These are phyloP conservation scores for Auricularia auricula-judae DNA, from an alignment of 768 basidiomycete genomes.

Conservation along the genomic window DNA sequence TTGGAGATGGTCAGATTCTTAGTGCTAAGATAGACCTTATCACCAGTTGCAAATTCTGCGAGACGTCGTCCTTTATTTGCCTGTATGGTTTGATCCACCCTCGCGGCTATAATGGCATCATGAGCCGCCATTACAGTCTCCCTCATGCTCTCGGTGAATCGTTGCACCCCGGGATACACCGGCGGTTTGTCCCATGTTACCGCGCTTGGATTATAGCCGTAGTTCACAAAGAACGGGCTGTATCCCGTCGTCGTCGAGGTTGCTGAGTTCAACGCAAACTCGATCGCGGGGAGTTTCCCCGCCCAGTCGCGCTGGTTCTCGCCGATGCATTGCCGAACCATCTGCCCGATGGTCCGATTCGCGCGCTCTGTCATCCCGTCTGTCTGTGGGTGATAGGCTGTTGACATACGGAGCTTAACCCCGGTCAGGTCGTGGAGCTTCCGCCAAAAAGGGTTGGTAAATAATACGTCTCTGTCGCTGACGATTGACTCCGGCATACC, in stretches of 20 bases:
- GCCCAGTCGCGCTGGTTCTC: constrained; percentile 10
- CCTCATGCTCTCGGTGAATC: no score
- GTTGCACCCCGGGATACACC: no score
- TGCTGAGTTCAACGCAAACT: constrained; percentile 28
- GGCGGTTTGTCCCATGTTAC: neutral
- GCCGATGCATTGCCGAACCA: neutral
- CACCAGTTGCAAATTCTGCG: constrained; percentile 14
- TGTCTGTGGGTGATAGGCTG: constrained; percentile 20
- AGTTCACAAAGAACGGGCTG: constrained; percentile 26
- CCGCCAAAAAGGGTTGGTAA: constrained; percentile 23
- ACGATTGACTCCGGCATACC: constrained; percentile 21
- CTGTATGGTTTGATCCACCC: constrained; percentile 2
- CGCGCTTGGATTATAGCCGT: constrained; percentile 12
- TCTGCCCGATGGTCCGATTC: neutral
- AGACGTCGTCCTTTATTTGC: neutral
- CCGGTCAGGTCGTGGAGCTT: constrained; percentile 13
- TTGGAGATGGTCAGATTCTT: constrained; percentile 25
- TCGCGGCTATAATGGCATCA: neutral
- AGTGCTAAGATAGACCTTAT: constrained; percentile 26
- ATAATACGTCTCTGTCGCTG: constrained; percentile 23
- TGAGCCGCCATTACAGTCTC: no score
- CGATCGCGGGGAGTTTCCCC: constrained; percentile 17
- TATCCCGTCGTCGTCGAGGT: constrained; percentile 23
- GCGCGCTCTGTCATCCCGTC: constrained; percentile 13
- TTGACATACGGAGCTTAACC: constrained; percentile 22